Base-by-base conservation (phyloP, 805 yeast genomes). In the Priceomyces castillae region DNA sequence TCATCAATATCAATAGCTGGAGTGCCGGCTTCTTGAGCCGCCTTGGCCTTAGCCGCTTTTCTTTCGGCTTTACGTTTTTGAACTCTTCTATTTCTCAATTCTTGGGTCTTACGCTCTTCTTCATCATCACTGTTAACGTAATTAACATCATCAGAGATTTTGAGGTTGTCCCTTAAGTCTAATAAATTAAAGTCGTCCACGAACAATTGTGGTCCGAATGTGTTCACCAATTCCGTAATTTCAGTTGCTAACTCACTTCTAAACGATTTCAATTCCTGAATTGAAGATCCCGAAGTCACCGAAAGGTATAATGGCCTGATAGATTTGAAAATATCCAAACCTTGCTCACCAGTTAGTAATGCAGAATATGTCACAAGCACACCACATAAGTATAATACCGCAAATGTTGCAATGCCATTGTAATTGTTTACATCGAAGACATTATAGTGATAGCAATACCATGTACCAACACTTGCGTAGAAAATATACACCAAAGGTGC, bases 351-450 rank as follows among this genome's bases (percentile, higher is more conserved):
- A 45, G 89, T 81, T 20, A 88, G 74, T 52, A 94, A 74, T 0
- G 99, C 96, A n/a, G 95, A 82, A 57, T 87, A 92, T 0, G 97
- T 87, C 12, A 92, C 81, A 22, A 76, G 59, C 1, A 78, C 88
- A 42, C 94, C 82, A 17, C 80, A 64, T n/a, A 81, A 53, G 62
- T 87, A 86, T 25, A 69, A 57, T 12, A 56, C 41, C 18, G 83
- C 64, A 53, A 76, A 64, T 17, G 37, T 41, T 15, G 26, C 14
- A n/a, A 37, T 26, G 7, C 37, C 25, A 17, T n/a, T 34, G 10
- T 28, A 28, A 41, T 46, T 31, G 51, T 50, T 33, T 36, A 52
- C 25, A 57, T 61, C 4, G 50, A 55, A 58, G 44, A 52, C 41
- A 5, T 50, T 47, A 39, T 55, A 45, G 16, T 47, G 51, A 39